Evolutionary conservation across 306 rosid species (phyloP).

Genomic region (Mimosa pudica): DNA sequence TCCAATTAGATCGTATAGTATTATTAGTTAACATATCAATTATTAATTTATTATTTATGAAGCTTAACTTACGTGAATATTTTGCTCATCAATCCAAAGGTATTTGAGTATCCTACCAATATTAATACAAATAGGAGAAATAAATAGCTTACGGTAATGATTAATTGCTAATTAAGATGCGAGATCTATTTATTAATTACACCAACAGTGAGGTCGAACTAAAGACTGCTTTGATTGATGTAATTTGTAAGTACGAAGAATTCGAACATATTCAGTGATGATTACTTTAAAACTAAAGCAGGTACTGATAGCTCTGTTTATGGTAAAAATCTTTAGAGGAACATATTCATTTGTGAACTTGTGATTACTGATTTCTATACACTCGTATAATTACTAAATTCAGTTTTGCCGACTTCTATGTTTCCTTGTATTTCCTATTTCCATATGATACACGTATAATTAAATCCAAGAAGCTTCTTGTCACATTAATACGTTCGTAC

Average conservation of each 20-base stretch:
- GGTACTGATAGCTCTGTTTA: neutral
- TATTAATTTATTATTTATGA: too few species aligned
- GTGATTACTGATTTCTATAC: neutral
- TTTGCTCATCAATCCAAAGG: neutral
- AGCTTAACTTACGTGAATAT: too few species aligned
- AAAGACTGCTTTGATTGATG: neutral
- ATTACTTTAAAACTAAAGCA: neutral
- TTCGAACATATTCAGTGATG: slow-evolving; percentile 6
- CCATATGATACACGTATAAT: neutral
- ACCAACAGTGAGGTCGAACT: too few species aligned
- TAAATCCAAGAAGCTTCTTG: neutral
- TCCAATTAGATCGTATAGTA: too few species aligned
- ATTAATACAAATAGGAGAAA: neutral
- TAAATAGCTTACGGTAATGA: neutral
- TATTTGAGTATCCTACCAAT: neutral
- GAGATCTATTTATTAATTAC: neutral
- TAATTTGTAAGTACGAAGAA: neutral
- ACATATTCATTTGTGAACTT: neutral
- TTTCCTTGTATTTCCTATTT: neutral
- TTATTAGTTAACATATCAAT: too few species aligned
- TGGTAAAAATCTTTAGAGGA: neutral
- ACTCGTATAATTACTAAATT: too few species aligned
- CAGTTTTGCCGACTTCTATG: too few species aligned
- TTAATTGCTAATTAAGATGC: neutral
- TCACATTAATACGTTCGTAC: neutral